Conservation (phyloP, 106 monocot genomes). For the Phalaenopsis aphrodite region DNA sequence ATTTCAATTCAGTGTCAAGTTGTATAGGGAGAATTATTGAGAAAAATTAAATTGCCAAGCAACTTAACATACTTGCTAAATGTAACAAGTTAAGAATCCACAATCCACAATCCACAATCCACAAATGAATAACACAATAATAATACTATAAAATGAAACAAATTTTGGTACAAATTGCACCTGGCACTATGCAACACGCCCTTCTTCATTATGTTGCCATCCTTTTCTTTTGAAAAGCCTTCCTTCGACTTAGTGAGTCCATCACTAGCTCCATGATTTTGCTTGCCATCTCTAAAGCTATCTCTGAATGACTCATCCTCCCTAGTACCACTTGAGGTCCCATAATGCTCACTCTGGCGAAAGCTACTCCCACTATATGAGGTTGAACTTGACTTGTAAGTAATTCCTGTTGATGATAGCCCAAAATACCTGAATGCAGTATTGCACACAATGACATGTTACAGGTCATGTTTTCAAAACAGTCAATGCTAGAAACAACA, state of each 20-base stretch:
- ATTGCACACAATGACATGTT: constrained; percentile 9
- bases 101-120: not conserved
- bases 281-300: constrained; percentile 41
- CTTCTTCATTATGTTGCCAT: constrained; percentile 30
- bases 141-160: not conserved
- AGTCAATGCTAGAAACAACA: not conserved
- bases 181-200: constrained; percentile 13
- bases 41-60: not conserved
- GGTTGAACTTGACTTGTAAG: constrained; percentile 58
- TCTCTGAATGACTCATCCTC: constrained; percentile 45
- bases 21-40: not conserved
- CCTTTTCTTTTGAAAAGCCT: constrained; percentile 18
- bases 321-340: constrained; percentile 34
- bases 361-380: constrained; percentile 40
- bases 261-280: constrained; percentile 12
- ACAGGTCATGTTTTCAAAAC: not conserved
- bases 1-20: not conserved
- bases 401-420: constrained; percentile 78
- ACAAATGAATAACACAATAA: not conserved
- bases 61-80: not conserved
- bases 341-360: constrained; percentile 34
- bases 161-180: constrained; percentile 7
- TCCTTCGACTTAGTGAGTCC: constrained; percentile 12
- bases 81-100: not conserved
- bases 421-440: constrained; percentile 69